These are phyloP conservation scores for Bacterosira constricta DNA, from an alignment of 108 stramenopile genomes.

Conservation along the genomic window DNA sequence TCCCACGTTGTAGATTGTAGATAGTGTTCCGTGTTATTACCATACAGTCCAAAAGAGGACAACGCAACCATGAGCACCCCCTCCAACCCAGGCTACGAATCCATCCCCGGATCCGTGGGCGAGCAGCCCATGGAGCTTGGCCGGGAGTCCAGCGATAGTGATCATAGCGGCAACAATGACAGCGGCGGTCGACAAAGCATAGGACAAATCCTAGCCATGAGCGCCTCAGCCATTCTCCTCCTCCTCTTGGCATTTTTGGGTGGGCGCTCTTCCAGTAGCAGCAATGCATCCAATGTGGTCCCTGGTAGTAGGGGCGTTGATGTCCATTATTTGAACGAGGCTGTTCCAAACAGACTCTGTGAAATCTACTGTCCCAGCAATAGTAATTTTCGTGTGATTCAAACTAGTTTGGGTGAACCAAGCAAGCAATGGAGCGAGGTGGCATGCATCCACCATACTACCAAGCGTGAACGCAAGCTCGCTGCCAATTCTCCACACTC, in stretches of 20 bases:
- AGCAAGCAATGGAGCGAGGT: slow-evolving; percentile 67
- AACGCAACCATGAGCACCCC: neutral
- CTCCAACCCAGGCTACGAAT: neutral
- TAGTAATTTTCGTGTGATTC: slow-evolving; percentile 42
- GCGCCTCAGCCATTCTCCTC: slow-evolving; percentile 6
- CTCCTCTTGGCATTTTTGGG: slow-evolving; percentile 8
- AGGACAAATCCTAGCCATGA: neutral
- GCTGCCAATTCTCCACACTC: slow-evolving; percentile 2
- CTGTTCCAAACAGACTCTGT: slow-evolving; percentile 18
- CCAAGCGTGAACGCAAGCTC: slow-evolving; percentile 13
- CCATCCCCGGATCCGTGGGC: neutral
- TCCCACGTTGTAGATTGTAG: no score
- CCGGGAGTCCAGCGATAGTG: neutral
- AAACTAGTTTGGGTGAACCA: slow-evolving; percentile 64
- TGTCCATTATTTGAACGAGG: neutral
- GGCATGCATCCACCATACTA: slow-evolving; percentile 48
- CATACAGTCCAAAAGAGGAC: no score
- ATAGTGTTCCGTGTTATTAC: no score
- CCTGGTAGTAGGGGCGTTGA: neutral
- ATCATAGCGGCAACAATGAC: neutral
- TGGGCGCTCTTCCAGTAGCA: neutral
- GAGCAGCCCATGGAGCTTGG: slow-evolving; percentile 9
- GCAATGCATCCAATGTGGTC: neutral
- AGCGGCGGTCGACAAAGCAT: neutral
- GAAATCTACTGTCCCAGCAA: neutral